Evolutionary conservation across 148 eudicot genomes (phyloP).

Genomic region (Cornus florida): DNA sequence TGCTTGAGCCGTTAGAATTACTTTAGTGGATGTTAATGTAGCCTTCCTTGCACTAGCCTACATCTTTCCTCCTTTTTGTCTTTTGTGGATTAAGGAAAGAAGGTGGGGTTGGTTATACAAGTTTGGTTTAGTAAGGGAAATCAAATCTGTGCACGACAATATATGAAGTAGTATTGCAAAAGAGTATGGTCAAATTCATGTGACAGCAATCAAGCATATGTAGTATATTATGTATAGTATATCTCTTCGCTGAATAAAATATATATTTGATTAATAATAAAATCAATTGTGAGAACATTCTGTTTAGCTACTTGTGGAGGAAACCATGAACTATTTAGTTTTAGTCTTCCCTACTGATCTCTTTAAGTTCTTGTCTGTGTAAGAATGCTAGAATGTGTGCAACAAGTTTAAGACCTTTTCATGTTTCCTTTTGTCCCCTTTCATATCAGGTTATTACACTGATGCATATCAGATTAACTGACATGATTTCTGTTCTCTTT

Average conservation of each 20-base stretch:
- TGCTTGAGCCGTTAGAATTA: background rate
- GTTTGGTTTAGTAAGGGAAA: too few species aligned
- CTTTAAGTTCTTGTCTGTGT: slow-evolving; percentile 2
- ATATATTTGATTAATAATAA: too few species aligned
- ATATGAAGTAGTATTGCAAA: too few species aligned
- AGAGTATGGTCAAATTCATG: too few species aligned
- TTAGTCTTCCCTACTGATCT: background rate
- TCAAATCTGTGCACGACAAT: too few species aligned
- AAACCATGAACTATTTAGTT: slow-evolving; percentile 4
- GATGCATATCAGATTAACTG: slow-evolving; percentile 7
- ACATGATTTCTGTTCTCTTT: slow-evolving; percentile 9
- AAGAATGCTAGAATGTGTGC: background rate
- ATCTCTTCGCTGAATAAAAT: background rate
- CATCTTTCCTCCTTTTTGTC: too few species aligned
- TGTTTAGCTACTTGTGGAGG: background rate
- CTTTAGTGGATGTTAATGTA: background rate
- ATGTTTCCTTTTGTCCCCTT: background rate
- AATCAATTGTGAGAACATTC: background rate
- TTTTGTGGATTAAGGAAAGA: too few species aligned
- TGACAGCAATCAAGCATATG: too few species aligned
- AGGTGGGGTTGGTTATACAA: too few species aligned
- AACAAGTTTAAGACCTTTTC: background rate
- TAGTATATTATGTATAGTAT: too few species aligned
- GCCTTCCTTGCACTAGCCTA: too few species aligned
- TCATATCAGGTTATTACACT: slow-evolving; percentile 4